Evolutionary conservation across 1,284 basidiomycete genomes (phyloP).

Genomic region (Leccinum ponderosum): DNA sequence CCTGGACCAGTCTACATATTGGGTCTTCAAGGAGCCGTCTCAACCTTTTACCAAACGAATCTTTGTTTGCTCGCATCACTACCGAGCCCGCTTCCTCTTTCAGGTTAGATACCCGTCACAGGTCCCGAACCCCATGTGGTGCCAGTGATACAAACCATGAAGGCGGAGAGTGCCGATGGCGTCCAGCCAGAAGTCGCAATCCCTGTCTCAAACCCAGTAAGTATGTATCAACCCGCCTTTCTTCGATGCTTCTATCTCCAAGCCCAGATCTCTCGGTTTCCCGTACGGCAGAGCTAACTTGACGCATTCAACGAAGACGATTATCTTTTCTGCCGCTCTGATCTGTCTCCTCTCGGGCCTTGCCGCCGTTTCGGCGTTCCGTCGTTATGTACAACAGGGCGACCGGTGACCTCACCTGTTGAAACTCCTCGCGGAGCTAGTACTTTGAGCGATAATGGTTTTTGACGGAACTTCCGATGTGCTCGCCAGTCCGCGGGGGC

Average conservation of each 20-base stretch:
- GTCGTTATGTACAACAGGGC: neutral
- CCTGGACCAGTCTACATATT: neutral
- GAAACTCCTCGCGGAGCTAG: neutral
- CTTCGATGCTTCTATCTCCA: neutral
- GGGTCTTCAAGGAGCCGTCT: neutral
- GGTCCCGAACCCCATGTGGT: neutral
- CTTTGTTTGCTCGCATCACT: neutral
- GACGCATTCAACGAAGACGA: neutral
- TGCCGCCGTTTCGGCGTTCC: neutral
- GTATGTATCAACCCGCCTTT: neutral
- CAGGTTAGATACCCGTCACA: neutral
- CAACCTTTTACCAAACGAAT: neutral
- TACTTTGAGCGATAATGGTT: constrained; percentile 7
- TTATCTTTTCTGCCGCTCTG: neutral
- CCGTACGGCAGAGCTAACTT: neutral
- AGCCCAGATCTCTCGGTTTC: neutral
- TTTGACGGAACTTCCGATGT: constrained; percentile 12
- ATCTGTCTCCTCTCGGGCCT: neutral
- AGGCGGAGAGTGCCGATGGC: neutral
- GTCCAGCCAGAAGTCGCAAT: neutral
- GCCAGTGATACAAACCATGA: neutral
- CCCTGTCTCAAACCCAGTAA: neutral
- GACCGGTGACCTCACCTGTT: neutral
- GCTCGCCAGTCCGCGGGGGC: constrained; percentile 13
- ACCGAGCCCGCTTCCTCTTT: neutral